Evolutionary conservation across 1,284 basidiomycete genomes (phyloP), one percentile per base, ranked within the genome.

Genomic region (Bjerkandera adusta): DNA sequence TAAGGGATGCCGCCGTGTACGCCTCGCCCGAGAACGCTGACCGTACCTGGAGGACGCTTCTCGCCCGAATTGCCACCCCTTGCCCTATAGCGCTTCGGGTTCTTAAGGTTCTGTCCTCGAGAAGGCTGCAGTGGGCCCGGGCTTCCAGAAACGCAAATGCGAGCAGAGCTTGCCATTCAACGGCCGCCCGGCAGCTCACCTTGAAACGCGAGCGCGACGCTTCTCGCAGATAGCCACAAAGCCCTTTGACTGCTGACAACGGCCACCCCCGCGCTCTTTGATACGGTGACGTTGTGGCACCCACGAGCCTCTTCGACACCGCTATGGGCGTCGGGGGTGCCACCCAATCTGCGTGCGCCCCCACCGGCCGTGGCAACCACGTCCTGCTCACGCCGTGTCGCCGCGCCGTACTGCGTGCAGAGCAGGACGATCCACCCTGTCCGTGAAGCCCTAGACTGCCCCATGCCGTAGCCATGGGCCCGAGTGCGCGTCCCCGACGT

Each of bases 161-260:
- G 25, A 13, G 36, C 18, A 34, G 30, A 5, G 18, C 20, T 34
- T 25, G 30, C 30, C 8, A 8, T 43, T 43, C 10, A 18, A 32
- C 38, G 46, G 46, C 32, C 38, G 34, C 39, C 16, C 33, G 39
- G 36, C 39, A 11, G 36, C 33, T 30, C 32, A 49, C 49, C 29
- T 25, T 52, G 50, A 52, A 52, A 52, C 50, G 33, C 43, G 27
- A 46, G 43, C 15, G 15, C 15, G 12, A 16, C 24, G 36, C 30
- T 41, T 34, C 22, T 39, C 50, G 50, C 50, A 52, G 50, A 52
- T 46, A 34, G 36, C 50, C 50, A 52, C 45, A 26, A 47, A 50
- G 39, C 25, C 5, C 15, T 36, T 27, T 30, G 48, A 15, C 24
- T 12, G 4, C 46, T 47, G 38, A 32, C 46, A 30, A 22, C 47